Base-by-base conservation (phyloP, 345 rosid genomes). In the Linum usitatissimum region DNA sequence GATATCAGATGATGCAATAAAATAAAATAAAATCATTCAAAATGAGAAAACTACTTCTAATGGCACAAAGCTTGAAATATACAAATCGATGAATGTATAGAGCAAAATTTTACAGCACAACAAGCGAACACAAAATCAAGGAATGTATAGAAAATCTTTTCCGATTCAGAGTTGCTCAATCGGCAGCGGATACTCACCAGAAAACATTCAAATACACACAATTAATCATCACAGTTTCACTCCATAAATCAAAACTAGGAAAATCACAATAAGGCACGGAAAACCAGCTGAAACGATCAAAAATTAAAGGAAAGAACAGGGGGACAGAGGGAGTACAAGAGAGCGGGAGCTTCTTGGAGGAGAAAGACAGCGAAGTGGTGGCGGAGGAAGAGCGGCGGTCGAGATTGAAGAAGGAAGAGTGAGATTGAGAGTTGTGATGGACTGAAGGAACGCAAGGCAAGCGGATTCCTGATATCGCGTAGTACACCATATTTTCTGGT, bases 391-490 rank as follows among this genome's bases (percentile, higher is more conserved):
- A 73, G 77, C 82, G 65, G 28, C 80, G 81, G 79, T 83, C 77
- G 53, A 23, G 28, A 23, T 23, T 23, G 28, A 79, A 87, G 68
- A 60, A 69, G 80, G 80, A 82, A 67, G 72, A 0, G 79, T 74
- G 15, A 64, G 38, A 34, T 34, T 34, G 73, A 77, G 81, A 51
- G 67, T 57, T 75, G 69, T 65, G 51, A 45, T 45, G 67, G 3
- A 66, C 61, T 9, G 83, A 70, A 12, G 87, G 80, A 48, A 72
- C 75, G 31, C 62, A 73, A 6, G 84, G 77, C 49, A 84, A 73
- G 20, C 84, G 84, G 45, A 76, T 73, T 57, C 91, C 88, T 15
- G 93, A 70, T 6, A 82, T 39, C 3, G 94, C 61, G 64, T 77
- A 55, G 62, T 38, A 79, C 64, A 74, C 90, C 99, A 89, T 89